These are phyloP conservation scores for Gossypium herbaceum DNA, from an alignment of 345 rosid species.

Conservation along the genomic window DNA sequence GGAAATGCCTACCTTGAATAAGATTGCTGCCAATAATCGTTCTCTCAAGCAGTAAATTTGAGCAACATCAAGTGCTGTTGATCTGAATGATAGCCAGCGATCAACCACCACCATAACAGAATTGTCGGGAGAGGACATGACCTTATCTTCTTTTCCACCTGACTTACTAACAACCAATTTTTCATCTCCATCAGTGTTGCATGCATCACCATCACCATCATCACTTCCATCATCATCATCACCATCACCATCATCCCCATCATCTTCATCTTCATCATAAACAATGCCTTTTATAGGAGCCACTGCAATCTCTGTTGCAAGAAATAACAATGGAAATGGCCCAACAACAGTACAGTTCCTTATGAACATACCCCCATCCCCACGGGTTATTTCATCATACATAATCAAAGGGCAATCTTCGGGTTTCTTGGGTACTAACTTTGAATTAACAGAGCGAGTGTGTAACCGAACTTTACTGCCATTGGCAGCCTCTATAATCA, in stretches of 20 bases:
- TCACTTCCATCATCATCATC: conserved; percentile 33
- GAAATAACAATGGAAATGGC: conserved; percentile 66
- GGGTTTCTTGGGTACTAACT: conserved; percentile 35
- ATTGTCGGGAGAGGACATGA: conserved; percentile 78
- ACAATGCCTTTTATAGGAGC: conserved; percentile 40
- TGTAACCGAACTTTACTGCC: conserved; percentile 73
- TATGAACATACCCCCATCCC: conserved; percentile 71
- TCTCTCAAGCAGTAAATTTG: conserved; percentile 89
- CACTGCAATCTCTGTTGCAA: conserved; percentile 78
- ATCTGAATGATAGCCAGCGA: conserved; percentile 70
- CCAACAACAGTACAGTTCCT: conserved; percentile 67
- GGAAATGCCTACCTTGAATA: conserved; percentile 53
- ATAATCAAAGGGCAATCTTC: conserved; percentile 51
- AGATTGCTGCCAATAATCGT: conserved; percentile 59
- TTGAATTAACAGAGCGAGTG: conserved; percentile 58
- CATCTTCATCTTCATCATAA: conserved; percentile 26
- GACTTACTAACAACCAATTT: conserved; percentile 30
- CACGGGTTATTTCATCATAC: conserved; percentile 84
- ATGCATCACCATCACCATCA: conserved; percentile 29
- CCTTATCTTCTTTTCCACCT: conserved; percentile 33
- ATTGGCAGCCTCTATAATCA: conserved; percentile 56
- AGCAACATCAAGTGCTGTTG: conserved; percentile 80
- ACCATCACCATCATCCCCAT: conserved; percentile 22
- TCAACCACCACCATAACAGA: conserved; percentile 62
- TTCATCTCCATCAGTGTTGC: conserved; percentile 45